A percentile compares a stretch with the other conserved stretches of the same genome.
Evolutionary conservation across 306 rosid species (phyloP).

Genomic region (Gastrolobium bilobum): DNA sequence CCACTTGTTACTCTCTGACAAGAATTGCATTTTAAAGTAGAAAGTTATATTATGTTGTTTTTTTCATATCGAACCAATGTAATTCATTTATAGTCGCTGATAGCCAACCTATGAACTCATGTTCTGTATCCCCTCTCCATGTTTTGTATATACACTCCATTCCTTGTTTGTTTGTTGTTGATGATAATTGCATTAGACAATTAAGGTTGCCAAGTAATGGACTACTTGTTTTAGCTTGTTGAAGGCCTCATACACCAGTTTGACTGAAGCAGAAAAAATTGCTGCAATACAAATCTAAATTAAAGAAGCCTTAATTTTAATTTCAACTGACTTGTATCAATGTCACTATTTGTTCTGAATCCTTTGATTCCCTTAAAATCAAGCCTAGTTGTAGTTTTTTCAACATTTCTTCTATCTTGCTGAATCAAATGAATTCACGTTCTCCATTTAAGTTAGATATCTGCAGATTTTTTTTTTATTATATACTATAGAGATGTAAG

Average conservation of each 20-base stretch:
- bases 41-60: background rate
- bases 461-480: background rate
- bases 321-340: conserved; percentile 9
- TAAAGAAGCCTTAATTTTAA: background rate
- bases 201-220: background rate
- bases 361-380: background rate
- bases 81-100: background rate
- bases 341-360: background rate
- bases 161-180: background rate
- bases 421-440: conserved; percentile 5
- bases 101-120: background rate
- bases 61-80: background rate
- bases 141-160: background rate
- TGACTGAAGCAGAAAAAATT: too few relatives aligned
- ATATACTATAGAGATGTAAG: background rate
- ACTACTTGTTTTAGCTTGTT: too few relatives aligned
- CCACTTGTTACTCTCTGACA: conserved; percentile 7
- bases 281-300: too few relatives aligned
- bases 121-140: background rate
- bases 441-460: conserved; percentile 1
- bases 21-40: background rate
- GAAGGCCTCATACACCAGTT: too few relatives aligned
- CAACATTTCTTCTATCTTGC: background rate
- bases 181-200: background rate
- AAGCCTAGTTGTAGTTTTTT: background rate